These are phyloP conservation scores for Vinca minor DNA, from an alignment of 257 asterid species.

Conservation along the genomic window DNA sequence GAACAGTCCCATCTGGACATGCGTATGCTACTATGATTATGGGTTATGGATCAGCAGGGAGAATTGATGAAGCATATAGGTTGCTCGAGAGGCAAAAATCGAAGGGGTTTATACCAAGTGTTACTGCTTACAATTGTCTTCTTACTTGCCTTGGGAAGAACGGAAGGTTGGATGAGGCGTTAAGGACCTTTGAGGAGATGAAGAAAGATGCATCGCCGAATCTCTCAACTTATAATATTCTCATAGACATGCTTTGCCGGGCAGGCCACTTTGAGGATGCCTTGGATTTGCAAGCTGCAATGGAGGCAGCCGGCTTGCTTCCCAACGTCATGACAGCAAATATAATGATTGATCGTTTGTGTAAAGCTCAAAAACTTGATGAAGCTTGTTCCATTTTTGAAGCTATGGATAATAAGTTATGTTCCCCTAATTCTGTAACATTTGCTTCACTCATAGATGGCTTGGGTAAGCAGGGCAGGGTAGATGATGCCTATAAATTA, in stretches of 20 bases:
- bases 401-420: conserved; percentile 49
- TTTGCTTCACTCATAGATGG: conserved; percentile 80
- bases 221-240: conserved; percentile 66
- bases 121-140: conserved; percentile 62
- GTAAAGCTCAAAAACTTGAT: conserved; percentile 71
- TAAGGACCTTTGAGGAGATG: conserved; percentile 52
- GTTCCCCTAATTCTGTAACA: conserved; percentile 54
- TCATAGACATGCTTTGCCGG: conserved; percentile 71
- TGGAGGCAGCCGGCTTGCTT: conserved; percentile 50
- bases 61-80: conserved; percentile 58
- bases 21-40: conserved; percentile 84
- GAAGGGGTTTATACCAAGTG: conserved; percentile 75
- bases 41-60: conserved; percentile 78
- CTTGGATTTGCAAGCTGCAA: conserved; percentile 45
- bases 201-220: conserved; percentile 70
- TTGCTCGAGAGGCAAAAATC: conserved; percentile 73
- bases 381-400: conserved; percentile 59
- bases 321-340: conserved; percentile 59
- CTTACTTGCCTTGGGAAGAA: conserved; percentile 71
- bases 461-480: conserved; percentile 70
- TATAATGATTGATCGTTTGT: conserved; percentile 74
- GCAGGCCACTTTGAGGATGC: conserved; percentile 57
- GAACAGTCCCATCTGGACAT: conserved; percentile 68
- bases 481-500: conserved; percentile 65
- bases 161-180: conserved; percentile 56